Conservation (phyloP, 2,329 filamentous ascomycete genomes). For the Penicillium sp. region DNA sequence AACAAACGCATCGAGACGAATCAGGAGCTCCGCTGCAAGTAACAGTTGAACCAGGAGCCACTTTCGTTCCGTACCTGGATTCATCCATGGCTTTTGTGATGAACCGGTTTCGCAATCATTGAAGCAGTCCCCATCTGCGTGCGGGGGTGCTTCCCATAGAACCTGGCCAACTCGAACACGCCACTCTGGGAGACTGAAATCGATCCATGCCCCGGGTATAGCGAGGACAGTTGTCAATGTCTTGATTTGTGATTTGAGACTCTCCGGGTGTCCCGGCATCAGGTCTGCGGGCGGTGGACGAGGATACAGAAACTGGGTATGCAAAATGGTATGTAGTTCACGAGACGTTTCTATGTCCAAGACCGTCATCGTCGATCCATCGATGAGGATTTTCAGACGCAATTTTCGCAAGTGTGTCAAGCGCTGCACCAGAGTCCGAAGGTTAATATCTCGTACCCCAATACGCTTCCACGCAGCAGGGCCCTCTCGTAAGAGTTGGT, state of each 20-base stretch:
- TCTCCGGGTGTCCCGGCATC: conserved; percentile 28
- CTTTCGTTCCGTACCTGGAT: conserved; percentile 47
- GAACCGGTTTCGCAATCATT: conserved; percentile 1
- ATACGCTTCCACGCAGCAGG: conserved; percentile 43
- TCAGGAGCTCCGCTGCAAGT: conserved; percentile 55
- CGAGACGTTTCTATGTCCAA: conserved; percentile 35
- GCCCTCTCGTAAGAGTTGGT: conserved; percentile 38
- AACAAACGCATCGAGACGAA: conserved; percentile 53
- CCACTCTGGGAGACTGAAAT: conserved; percentile 50
- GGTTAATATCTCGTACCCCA: conserved; percentile 40
- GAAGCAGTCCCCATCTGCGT: conserved; percentile 35
- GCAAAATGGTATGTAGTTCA: conserved; percentile 37
- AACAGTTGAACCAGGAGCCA: conserved; percentile 57
- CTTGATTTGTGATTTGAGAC: conserved; percentile 48
- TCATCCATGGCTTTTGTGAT: conserved; percentile 24
- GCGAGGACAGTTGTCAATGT: conserved; percentile 45
- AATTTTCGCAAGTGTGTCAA: conserved; percentile 34
- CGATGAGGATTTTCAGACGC: conserved; percentile 35
- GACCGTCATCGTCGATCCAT: conserved; percentile 33
- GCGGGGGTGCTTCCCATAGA: conserved; percentile 43
- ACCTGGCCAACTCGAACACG: conserved; percentile 48
- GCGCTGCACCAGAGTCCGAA: conserved; percentile 35
- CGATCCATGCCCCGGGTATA: conserved; percentile 47
- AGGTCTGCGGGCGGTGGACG: conserved; percentile 29
- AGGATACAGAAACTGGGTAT: conserved; percentile 41